Evolutionary conservation across 164 flowering plant genomes (phyloP).

Genomic region (Chloranthus sessilifolius): DNA sequence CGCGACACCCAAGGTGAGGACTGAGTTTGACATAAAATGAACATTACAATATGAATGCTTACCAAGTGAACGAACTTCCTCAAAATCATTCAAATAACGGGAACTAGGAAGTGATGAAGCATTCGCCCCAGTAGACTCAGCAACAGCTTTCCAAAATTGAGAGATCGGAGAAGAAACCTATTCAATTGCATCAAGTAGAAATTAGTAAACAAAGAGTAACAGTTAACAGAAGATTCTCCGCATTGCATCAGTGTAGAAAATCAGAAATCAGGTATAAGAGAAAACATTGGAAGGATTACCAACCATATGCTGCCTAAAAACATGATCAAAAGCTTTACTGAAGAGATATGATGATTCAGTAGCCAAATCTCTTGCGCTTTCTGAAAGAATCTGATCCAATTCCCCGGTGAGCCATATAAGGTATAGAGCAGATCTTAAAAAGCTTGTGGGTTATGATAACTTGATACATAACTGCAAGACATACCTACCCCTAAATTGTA

Average conservation of each 20-base stretch:
- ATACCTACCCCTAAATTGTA: conserved; percentile 63
- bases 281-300: conserved; percentile 10
- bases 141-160: conserved; percentile 66
- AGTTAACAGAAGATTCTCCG: neutral
- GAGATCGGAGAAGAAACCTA: conserved; percentile 62
- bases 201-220: neutral
- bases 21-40: neutral
- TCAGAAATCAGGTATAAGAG: neutral
- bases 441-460: neutral
- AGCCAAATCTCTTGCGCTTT: conserved; percentile 53
- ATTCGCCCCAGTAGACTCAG: conserved; percentile 42
- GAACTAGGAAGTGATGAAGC: conserved; percentile 53
- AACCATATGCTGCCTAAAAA: conserved; percentile 60
- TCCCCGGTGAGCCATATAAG: conserved; percentile 9
- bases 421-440: neutral
- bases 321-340: conserved; percentile 55
- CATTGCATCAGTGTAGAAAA: neutral
- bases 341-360: conserved; percentile 50
- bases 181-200: neutral
- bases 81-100: conserved; percentile 90
- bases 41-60: conserved; percentile 11
- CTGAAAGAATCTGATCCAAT: conserved; percentile 64
- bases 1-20: neutral
- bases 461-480: conserved; percentile 3
- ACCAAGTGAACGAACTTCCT: conserved; percentile 89